A percentile compares a stretch with the other conserved stretches of the same genome.
phyloP scores from a whole-genome alignment of 1,284 basidiomycete species.

The Ustilago sp. region DNA sequence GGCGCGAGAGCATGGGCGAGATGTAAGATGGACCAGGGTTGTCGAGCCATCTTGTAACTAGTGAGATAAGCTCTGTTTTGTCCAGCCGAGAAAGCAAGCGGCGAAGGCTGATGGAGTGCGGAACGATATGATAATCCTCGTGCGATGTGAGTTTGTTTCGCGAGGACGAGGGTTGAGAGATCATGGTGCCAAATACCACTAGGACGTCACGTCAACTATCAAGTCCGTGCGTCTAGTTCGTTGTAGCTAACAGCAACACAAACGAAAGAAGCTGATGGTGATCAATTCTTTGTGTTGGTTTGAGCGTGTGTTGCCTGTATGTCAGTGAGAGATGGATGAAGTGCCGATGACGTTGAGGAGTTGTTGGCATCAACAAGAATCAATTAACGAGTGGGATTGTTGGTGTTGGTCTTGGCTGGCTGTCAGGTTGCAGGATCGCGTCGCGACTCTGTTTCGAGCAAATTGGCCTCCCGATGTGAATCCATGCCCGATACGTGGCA shows the following conservation, averaged over 20 bases:
- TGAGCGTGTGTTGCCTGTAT: too few species aligned
- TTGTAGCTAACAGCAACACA: background rate
- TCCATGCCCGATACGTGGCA: conserved; percentile 11
- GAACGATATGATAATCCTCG: conserved; percentile 31
- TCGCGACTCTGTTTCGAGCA: conserved; percentile 23
- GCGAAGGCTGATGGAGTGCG: conserved; percentile 43
- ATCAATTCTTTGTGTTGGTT: too few species aligned
- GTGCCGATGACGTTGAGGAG: background rate
- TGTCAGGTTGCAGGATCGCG: conserved; percentile 29
- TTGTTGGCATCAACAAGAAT: background rate
- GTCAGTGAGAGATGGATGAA: conserved; percentile 1
- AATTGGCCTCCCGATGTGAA: conserved; percentile 1
- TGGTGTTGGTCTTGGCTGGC: conserved; percentile 8
- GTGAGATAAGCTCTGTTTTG: conserved; percentile 39
- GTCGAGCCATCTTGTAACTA: conserved; percentile 46
- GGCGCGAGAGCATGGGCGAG: conserved; percentile 47
- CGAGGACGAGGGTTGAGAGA: conserved; percentile 44
- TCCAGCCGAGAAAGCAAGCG: conserved; percentile 43
- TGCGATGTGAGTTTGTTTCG: conserved; percentile 40
- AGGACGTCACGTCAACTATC: background rate
- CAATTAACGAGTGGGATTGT: background rate
- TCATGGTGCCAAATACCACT: conserved; percentile 24
- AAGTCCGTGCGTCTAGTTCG: background rate
- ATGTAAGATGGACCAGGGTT: conserved; percentile 31
- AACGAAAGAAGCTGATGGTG: background rate